Evolutionary conservation across 2,329 filamentous ascomycete species (phyloP), one percentile per base, ranked within the genome.

Genomic region (Aspergillus glaucus): DNA sequence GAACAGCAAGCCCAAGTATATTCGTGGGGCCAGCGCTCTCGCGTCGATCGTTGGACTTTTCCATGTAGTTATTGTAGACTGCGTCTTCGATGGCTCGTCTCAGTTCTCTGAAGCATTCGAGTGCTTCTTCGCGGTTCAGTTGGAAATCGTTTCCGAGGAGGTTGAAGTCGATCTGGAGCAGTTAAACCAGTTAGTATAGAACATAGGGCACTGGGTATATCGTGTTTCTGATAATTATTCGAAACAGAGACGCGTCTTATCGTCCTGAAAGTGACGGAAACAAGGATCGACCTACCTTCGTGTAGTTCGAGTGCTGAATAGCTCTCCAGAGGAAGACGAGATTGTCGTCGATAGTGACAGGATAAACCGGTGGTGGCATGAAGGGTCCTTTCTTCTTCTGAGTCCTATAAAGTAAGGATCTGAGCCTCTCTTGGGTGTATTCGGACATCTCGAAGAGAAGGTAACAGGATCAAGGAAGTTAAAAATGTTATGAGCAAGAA

Each of bases 271-370:
- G 14, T 17, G 15, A 6, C 14, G 15, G 34, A 36, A 36, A 36
- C 10, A 3, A 9, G 8, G 34, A 36, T 17, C 17, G 17, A 59
- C 67, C 54, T 62, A 71, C 70, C n/a, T 55, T 55, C 55, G 62
- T 67, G 53, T 62, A 59, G 39, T 70, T 65, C 5, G 67, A 67
- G 44, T 67, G 66, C 50, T 68, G 60, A 21, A 74, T 57, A 52
- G 69, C 74, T 26, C 67, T 60, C 55, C 70, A 74, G 22, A 75
- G 62, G 51, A 75, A 74, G 56, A 63, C 62, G 24, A 72, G 56
- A 49, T 65, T 69, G 45, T 67, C 65, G 42, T 72, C 67, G 3
- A 36, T 36, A 36, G 34, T n/a, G 15, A 36, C 15, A 17, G 34
- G 34, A n/a, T n/a, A 17, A 6, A 36, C 26, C 3, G 67, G 56